Conservation (phyloP, 768 basidiomycete species). For the Pisolithus albus region DNA sequence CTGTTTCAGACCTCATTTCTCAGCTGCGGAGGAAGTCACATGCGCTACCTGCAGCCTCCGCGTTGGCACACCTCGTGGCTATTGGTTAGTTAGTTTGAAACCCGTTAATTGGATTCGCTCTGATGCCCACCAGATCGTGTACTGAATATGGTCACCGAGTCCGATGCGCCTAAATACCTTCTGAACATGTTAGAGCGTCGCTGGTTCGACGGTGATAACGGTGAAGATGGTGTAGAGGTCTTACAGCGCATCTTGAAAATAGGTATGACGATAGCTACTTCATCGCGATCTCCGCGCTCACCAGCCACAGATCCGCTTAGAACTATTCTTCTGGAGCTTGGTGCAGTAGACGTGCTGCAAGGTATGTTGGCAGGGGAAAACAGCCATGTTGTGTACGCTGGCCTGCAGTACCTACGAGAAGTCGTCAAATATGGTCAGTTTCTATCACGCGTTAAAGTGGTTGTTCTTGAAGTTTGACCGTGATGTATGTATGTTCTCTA, state of each 20-base stretch:
- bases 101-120: neutral
- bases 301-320: conserved; percentile 11
- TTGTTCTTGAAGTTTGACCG: neutral
- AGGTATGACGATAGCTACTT: conserved; percentile 9
- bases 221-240: conserved; percentile 21
- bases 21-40: conserved; percentile 11
- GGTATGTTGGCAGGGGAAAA: conserved; percentile 11
- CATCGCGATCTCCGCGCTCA: neutral
- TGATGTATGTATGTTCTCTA: conserved; percentile 1
- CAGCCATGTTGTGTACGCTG: conserved; percentile 9
- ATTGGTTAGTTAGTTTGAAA: conserved; percentile 17
- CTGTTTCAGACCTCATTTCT: conserved; percentile 12
- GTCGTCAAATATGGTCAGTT: conserved; percentile 15
- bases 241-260: conserved; percentile 12
- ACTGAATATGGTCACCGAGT: conserved; percentile 4
- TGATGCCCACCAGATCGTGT: conserved; percentile 12
- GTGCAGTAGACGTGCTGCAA: conserved; percentile 8
- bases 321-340: conserved; percentile 9
- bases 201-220: conserved; percentile 23
- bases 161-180: conserved; percentile 5
- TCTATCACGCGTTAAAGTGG: neutral
- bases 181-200: conserved; percentile 18
- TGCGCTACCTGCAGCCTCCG: conserved; percentile 15
- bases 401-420: conserved; percentile 18
- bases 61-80: conserved; percentile 10